phyloP scores from a whole-genome alignment of 139 green algal species.

The Micromonas pusilla region DNA sequence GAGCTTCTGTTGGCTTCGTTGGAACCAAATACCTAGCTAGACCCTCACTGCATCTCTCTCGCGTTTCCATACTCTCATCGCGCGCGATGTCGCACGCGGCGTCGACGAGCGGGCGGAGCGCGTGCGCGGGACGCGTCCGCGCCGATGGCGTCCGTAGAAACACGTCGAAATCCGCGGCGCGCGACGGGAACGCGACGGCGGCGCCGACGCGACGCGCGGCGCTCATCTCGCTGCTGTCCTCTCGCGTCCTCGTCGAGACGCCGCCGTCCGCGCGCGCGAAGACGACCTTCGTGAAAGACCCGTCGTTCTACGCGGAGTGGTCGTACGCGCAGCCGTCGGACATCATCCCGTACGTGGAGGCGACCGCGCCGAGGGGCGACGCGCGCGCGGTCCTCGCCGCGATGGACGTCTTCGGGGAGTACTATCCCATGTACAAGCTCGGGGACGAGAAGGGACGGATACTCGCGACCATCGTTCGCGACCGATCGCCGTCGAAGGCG shows the following conservation, averaged over 20 bases:
- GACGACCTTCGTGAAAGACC: not conserved
- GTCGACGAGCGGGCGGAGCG: no score
- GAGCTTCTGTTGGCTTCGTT: no score
- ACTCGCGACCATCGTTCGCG: not conserved
- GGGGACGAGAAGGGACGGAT: slow-evolving; percentile 20
- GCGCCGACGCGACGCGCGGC: not conserved
- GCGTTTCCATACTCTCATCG: no score
- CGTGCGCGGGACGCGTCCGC: no score
- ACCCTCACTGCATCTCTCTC: no score
- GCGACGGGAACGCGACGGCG: no score
- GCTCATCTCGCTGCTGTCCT: not conserved
- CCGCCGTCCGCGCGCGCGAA: no score
- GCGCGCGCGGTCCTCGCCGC: not conserved
- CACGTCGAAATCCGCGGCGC: no score
- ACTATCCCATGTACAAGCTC: slow-evolving; percentile 29
- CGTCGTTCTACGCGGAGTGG: slow-evolving; percentile 21
- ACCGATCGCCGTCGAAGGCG: not conserved
- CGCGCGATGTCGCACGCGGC: no score
- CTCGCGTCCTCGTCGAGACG: not conserved
- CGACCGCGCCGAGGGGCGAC: slow-evolving; percentile 1
- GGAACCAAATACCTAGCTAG: no score
- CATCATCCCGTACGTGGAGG: slow-evolving; percentile 29
- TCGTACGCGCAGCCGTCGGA: slow-evolving; percentile 26
- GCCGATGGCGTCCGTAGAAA: no score
- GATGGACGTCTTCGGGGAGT: slow-evolving; percentile 2